Conservation (phyloP, 495 filamentous ascomycete genomes). For the Talaromyces liani region DNA sequence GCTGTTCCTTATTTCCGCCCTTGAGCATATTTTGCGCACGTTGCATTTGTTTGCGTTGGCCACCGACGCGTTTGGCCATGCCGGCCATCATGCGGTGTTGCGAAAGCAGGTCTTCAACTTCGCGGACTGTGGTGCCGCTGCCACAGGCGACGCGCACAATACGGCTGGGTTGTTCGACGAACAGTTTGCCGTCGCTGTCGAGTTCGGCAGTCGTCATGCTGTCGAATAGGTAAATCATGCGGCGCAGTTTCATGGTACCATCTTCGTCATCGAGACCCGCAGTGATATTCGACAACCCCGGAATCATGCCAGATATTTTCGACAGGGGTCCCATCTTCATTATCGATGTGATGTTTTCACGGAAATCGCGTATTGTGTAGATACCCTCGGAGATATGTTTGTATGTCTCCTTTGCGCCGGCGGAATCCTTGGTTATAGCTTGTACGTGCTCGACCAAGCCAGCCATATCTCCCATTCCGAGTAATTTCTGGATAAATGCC, state of each 20-base stretch:
- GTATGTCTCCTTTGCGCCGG: slow-evolving; percentile 86
- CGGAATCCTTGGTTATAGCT: slow-evolving; percentile 78
- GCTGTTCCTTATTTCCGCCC: slow-evolving; percentile 80
- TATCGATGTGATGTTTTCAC: slow-evolving; percentile 93
- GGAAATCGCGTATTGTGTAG: slow-evolving; percentile 89
- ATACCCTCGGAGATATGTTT: slow-evolving; percentile 96
- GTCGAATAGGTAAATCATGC: slow-evolving; percentile 99
- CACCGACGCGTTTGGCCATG: slow-evolving; percentile 98
- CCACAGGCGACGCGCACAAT: slow-evolving; percentile 91
- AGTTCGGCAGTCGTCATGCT: slow-evolving; percentile 94
- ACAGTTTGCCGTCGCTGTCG: slow-evolving; percentile 89
- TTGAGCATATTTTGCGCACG: slow-evolving; percentile 84
- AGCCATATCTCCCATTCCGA: slow-evolving; percentile 96
- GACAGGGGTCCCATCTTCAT: slow-evolving; percentile 99
- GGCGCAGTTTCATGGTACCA: slow-evolving; percentile 81
- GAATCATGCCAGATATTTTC: slow-evolving; percentile 99
- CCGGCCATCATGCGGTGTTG: slow-evolving; percentile 98
- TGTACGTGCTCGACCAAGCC: slow-evolving; percentile 97
- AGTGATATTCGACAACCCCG: slow-evolving; percentile 86
- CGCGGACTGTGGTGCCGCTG: slow-evolving; percentile 82
- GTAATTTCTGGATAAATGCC: slow-evolving; percentile 80
- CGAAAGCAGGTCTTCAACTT: slow-evolving; percentile 95
- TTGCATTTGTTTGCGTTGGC: slow-evolving; percentile 94
- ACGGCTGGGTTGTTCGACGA: slow-evolving; percentile 84
- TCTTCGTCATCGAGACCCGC: slow-evolving; percentile 95